Percentiles rank a stretch among this genome's conserved stretches.
Evolutionary conservation across 2,329 filamentous ascomycete species (phyloP).

Genomic region (Sphaerulina populicola): DNA sequence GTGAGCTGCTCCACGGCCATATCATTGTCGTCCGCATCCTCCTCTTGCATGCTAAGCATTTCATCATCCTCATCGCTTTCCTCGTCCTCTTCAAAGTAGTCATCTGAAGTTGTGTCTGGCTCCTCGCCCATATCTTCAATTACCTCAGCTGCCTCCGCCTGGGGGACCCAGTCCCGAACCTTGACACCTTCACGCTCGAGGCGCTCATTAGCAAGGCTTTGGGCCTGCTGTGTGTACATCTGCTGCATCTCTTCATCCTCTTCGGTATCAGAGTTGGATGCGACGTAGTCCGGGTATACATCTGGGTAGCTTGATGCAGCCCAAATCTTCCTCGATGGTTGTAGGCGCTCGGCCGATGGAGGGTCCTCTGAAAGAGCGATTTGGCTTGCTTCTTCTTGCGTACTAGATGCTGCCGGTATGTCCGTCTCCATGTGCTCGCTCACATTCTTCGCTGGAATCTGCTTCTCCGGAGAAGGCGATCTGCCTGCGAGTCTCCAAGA

Average conservation of each 20-base stretch:
- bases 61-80: slow-evolving; percentile 7
- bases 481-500: slow-evolving; percentile 68
- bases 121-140: slow-evolving; percentile 20
- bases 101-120: slow-evolving; percentile 10
- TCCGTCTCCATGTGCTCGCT: slow-evolving; percentile 2
- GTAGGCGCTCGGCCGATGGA: too few relatives aligned
- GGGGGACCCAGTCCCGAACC: slow-evolving; percentile 9
- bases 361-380: background rate
- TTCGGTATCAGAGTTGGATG: slow-evolving; percentile 18
- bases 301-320: background rate
- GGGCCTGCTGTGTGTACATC: slow-evolving; percentile 7
- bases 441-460: slow-evolving; percentile 18
- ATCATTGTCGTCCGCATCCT: slow-evolving; percentile 1
- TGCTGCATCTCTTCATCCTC: slow-evolving; percentile 19
- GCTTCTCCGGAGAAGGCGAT: slow-evolving; percentile 60
- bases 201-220: slow-evolving; percentile 5
- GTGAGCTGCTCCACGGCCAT: background rate
- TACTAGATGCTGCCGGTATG: background rate
- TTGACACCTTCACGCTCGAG: slow-evolving; percentile 10
- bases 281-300: slow-evolving; percentile 4
- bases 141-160: slow-evolving; percentile 19
- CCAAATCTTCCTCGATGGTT: background rate
- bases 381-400: background rate
- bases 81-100: slow-evolving; percentile 9
- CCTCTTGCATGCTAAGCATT: background rate